Evolutionary conservation across 768 basidiomycete genomes (phyloP), one percentile per base, ranked within the genome.

Genomic region (Mycena latifolia): DNA sequence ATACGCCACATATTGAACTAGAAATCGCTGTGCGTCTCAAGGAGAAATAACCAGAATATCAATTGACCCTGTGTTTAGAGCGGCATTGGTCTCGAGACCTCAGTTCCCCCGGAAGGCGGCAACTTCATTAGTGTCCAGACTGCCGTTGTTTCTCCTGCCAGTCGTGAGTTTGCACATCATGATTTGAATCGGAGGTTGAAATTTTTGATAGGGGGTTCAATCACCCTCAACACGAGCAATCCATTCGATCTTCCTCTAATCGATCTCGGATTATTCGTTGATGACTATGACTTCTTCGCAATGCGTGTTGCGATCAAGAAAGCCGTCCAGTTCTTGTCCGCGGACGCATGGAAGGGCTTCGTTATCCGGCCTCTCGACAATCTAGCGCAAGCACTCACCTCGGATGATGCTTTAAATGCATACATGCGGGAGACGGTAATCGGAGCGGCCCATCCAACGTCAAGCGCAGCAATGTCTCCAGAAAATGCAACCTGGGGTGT

Each of bases 391-490:
- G 74, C 72, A 7, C 22, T 66, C 2, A 69, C 65, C 4, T 72
- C 72, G n/a, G 79, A 80, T 51, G 75, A 35, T 1, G 72, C 69
- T 17, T 25, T 78, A 12, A 71, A 73, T 25, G 68, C 45, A 2
- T 77, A 69, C 51, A 69, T 77, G 24, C 69, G 76, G 9, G 52
- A 71, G 14, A 69, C 54, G n/a, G 68, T 66, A 0, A 57, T 57
- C 14, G 70, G 71, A 4, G 62, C 73, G 29, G 63, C 56, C 24
- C 81, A 82, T 67, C 73, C 75, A 1, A 72, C 73, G 1, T 73
- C 76, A 2, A 77, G 73, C 14, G 74, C 74, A n/a, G 66, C 61
- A 2, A 81, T 81, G 78, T 74, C 77, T 1, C 55, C 77, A 0
- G 51, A 39, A 35, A 62, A 66, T 14, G 77, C 76, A 3, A 35